Base-by-base conservation (phyloP, 2,329 filamentous ascomycete genomes). In the Xylaria hypoxylon region DNA sequence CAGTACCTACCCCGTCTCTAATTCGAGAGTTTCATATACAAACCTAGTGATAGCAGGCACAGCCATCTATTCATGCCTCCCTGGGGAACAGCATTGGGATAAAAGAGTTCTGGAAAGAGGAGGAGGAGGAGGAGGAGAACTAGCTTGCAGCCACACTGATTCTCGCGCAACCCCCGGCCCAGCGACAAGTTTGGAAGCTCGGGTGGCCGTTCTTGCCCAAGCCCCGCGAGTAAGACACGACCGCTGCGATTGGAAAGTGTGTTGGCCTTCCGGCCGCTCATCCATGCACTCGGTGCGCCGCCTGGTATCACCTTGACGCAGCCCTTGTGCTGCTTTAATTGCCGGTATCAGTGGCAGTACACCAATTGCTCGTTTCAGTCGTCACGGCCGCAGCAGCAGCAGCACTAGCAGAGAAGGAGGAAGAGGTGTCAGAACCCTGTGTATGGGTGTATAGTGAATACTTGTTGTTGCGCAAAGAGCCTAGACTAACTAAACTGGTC, bases 191-290 rank as follows among this genome's bases (percentile, higher is more conserved):
- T 7, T 1, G 19, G 15, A 57, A 33, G 40, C 15, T 10, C 13
- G 13, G 26, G 2, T 3, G 2, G 2, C 33, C 51, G 0, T 63
- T 63, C 42, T 2, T 4, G 15, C 13, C n/a, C 11, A 57, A 62
- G 13, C 55, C 44, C 6, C 0, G 1, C 31, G 38, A 59, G 17
- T 45, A 17, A 3, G 62, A 64, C 22, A 13, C 57, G 6, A 11
- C 47, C 2, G 59, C 64, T 5, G 48, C 52, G 1, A 38, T 55
- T 10, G 56, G 57, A 2, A 64, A 67, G 48, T 35, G 57, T 13
- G 62, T 65, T 1, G 67, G 67, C 2, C 38, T 48, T 5, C 22
- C 28, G 31, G 60, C 64, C 11, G 44, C 22, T 2, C 22, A 42
- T 1, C 60, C 60, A 11, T 69, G 67, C 42, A 2, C 8, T 2